Percentiles rank a stretch among this genome's conserved stretches.
Evolutionary conservation across 192 early-diverging fungal genomes (phyloP).

Genomic region (Dissophora ornata): DNA sequence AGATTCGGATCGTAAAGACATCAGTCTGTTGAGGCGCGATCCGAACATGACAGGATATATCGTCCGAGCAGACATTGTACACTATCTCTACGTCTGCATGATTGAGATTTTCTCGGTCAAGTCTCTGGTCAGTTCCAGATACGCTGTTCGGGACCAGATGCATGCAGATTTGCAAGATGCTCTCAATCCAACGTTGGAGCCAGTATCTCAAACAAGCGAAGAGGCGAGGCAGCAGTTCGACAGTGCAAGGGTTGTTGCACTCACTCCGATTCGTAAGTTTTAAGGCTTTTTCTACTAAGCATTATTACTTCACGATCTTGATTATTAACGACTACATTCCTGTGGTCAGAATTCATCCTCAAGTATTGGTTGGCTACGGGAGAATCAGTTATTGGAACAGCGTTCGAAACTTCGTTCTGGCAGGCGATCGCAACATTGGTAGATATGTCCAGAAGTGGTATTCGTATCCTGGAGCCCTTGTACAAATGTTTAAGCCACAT

Average conservation of each 20-base stretch:
- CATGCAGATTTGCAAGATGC: constrained; percentile 12
- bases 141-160: constrained; percentile 17
- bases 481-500: constrained; percentile 36
- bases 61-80: constrained; percentile 32
- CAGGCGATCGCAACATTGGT: constrained; percentile 23
- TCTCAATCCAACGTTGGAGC: background rate
- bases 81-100: constrained; percentile 19
- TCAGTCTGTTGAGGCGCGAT: constrained; percentile 8
- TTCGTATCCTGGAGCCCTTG: constrained; percentile 4
- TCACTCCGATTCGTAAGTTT: constrained; percentile 25
- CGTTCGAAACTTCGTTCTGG: constrained; percentile 37
- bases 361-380: constrained; percentile 37
- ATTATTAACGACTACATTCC: background rate
- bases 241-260: background rate
- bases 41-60: constrained; percentile 31
- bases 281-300: background rate
- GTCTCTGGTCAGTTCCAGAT: constrained; percentile 21
- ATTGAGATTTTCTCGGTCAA: constrained; percentile 24
- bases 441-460: constrained; percentile 23
- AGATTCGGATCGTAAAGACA: background rate
- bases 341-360: constrained; percentile 27
- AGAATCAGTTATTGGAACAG: constrained; percentile 27
- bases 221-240: background rate
- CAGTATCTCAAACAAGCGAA: constrained; percentile 5
- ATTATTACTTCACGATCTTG: background rate